These are phyloP conservation scores for Agastache rugosa DNA, from an alignment of 257 asterid genomes.

Conservation along the genomic window DNA sequence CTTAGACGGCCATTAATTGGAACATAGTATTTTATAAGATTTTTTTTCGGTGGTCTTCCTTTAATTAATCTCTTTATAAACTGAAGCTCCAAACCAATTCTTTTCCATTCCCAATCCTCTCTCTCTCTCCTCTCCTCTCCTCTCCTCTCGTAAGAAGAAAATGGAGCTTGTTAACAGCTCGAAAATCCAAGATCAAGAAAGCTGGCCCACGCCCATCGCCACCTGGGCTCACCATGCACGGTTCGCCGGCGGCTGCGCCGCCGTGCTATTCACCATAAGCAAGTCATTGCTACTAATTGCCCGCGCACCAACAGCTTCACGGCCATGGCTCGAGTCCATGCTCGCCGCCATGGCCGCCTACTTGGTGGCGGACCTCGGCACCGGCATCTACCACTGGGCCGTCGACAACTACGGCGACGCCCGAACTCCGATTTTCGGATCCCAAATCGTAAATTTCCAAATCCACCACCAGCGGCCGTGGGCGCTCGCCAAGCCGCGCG, in stretches of 20 bases:
- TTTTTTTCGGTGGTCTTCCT: no score
- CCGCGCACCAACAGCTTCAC: not conserved
- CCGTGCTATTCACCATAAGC: conserved; percentile 39
- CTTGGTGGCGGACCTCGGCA: conserved; percentile 43
- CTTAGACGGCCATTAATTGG: no score
- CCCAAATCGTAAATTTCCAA: conserved; percentile 47
- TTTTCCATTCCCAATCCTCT: not conserved
- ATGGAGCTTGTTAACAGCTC: not conserved
- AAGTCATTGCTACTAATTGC: conserved; percentile 28
- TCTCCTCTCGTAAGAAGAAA: not conserved
- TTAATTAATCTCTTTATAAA: conserved; percentile 7
- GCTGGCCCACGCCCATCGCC: conserved; percentile 33
- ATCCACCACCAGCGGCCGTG: conserved; percentile 53
- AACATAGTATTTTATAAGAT: no score
- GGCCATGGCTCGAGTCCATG: not conserved
- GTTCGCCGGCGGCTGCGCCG: conserved; percentile 44
- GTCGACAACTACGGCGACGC: conserved; percentile 54
- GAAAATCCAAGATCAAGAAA: conserved; percentile 24
- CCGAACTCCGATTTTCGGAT: conserved; percentile 44
- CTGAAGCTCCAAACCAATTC: not conserved
- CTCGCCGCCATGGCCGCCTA: conserved; percentile 40
- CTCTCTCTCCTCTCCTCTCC: not conserved
- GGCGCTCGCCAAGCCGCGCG: conserved; percentile 32
- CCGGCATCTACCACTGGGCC: conserved; percentile 57
- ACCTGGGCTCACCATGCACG: conserved; percentile 46